Evolutionary conservation across 2,329 filamentous ascomycete species (phyloP), one percentile per base, ranked within the genome.

Genomic region (Celoporthe dispersa): DNA sequence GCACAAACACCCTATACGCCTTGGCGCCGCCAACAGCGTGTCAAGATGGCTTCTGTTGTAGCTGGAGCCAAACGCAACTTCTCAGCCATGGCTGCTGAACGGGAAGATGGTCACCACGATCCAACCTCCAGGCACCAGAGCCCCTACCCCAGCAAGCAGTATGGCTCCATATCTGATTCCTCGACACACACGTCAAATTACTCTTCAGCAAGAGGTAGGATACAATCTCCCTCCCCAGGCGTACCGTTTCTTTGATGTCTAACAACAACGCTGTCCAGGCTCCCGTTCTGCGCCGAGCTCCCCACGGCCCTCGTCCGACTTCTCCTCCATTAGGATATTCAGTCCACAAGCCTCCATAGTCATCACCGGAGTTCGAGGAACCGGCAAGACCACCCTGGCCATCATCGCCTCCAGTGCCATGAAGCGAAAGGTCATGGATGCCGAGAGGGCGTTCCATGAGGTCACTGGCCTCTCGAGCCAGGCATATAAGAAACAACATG

Each of bases 381-480:
- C 90, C 6, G 92, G 92, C 22, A 94, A 94, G 78, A 91, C 91
- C 1, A 93, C 91, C 1, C 82, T 94, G 14, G 92, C 90, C 19
- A 87, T 94, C 63, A 93, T 94, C 72, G 90, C 91, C 7, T 91
- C 91, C 0, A 89, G 90, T 9, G 90, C 91, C 64, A 89, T 92
- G 78, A 87, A 88, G 67, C 85, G 90, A 55, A 88, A 88, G 67
- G 84, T 94, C 2, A 81, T 94, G 67, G 92, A 94, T 72, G 85
- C 90, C 44, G 91, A 94, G 73, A 84, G 85, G 55, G 84, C 86
- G 62, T 94, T 95, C 74, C 85, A 90, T 57, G 87, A 92, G 66
- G 81, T 84, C 4, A 89, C 87, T 0, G 89, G 90, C 11, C 81
- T 88, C 19, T 88, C 90, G 2, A 88, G 89, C 64, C 84, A 86